Percentiles rank a stretch among this genome's conserved stretches.
These are phyloP conservation scores for Flaveria robusta DNA, from an alignment of 129 eudicot species.

Conservation along the genomic window DNA sequence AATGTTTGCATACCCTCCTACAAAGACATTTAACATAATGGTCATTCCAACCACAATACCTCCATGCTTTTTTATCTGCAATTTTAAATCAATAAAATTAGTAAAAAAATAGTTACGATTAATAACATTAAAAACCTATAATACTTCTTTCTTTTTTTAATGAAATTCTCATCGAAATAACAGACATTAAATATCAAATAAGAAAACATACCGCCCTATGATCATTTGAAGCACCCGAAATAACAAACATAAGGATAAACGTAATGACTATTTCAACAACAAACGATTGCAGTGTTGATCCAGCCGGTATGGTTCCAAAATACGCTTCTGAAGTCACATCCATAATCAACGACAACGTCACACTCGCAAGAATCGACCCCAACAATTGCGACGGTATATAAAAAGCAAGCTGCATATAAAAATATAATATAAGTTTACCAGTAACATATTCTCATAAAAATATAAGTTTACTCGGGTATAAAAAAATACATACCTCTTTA, in stretches of 20 bases:
- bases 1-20: constrained; percentile 58
- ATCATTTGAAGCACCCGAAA: constrained; percentile 69
- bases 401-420: constrained; percentile 42
- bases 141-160: too few relatives aligned
- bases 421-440: background rate
- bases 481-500: constrained; percentile 26
- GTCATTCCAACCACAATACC: constrained; percentile 89
- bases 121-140: too few relatives aligned
- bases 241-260: constrained; percentile 75
- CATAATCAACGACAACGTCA: constrained; percentile 45
- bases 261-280: constrained; percentile 66
- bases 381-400: constrained; percentile 56
- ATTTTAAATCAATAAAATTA: background rate
- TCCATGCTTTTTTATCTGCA: constrained; percentile 60
- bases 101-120: background rate
- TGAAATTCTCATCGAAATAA: too few relatives aligned
- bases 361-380: constrained; percentile 72
- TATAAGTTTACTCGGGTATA: background rate
- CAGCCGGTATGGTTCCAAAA: constrained; percentile 68
- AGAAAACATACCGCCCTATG: constrained; percentile 57
- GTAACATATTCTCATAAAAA: too few relatives aligned
- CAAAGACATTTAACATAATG: constrained; percentile 69
- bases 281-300: constrained; percentile 58
- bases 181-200: background rate
- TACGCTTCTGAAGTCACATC: constrained; percentile 46